Evolutionary conservation across 2,329 filamentous ascomycete species (phyloP).

Genomic region (Colletotrichum truncatum): DNA sequence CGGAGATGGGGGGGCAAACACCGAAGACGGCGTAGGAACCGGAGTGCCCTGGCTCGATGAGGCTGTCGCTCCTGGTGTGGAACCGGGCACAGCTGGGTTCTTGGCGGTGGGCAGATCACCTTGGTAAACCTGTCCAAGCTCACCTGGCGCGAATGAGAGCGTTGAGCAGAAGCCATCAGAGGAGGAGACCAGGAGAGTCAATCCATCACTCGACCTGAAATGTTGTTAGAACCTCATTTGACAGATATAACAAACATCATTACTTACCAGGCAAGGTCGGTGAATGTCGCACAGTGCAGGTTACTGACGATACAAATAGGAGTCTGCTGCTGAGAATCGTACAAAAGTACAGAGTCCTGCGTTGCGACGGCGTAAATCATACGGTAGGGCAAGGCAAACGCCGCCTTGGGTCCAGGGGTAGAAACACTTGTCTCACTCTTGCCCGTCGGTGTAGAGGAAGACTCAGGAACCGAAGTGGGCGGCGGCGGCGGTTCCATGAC

Average conservation of each 20-base stretch:
- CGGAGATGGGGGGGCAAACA: conserved; percentile 69
- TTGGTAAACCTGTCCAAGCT: conserved; percentile 84
- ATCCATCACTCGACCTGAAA: conserved; percentile 58
- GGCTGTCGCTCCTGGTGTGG: conserved; percentile 36
- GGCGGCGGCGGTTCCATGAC: conserved; percentile 87
- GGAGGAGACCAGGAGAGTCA: conserved; percentile 86
- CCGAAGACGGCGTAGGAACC: conserved; percentile 74
- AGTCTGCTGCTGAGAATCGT: conserved; percentile 96
- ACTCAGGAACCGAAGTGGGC: conserved; percentile 56
- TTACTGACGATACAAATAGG: conserved; percentile 96
- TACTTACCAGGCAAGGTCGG: conserved; percentile 92
- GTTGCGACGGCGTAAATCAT: conserved; percentile 98
- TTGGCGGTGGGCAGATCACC: conserved; percentile 68
- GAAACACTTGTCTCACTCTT: conserved; percentile 55
- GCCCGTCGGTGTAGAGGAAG: conserved; percentile 47
- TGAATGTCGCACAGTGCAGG: conserved; percentile 96
- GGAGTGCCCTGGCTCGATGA: conserved; percentile 73
- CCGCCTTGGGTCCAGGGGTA: conserved; percentile 69
- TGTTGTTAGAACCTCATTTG: neutral
- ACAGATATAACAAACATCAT: neutral
- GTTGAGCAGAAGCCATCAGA: conserved; percentile 98
- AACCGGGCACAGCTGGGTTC: conserved; percentile 43
- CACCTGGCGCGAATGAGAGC: conserved; percentile 82
- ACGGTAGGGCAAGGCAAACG: conserved; percentile 88
- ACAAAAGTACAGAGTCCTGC: conserved; percentile 92